These are phyloP conservation scores for Clavispora santaluciae DNA, from an alignment of 805 yeast species.

Conservation along the genomic window DNA sequence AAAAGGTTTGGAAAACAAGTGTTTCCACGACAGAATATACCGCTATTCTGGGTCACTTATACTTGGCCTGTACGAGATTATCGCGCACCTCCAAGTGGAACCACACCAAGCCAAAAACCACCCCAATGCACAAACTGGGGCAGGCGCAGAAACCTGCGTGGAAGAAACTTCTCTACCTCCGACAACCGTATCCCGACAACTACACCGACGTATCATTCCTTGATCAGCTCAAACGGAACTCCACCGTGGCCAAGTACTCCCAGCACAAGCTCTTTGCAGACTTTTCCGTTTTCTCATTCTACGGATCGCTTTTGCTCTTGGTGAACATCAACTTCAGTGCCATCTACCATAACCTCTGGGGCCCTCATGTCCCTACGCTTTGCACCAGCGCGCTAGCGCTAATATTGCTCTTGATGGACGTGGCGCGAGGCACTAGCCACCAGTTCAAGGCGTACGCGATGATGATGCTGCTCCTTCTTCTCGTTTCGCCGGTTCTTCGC, in stretches of 20 bases:
- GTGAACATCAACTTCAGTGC: slow-evolving; percentile 69
- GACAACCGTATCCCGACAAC: slow-evolving; percentile 87
- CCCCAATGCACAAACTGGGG: not conserved
- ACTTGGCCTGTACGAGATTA: not conserved
- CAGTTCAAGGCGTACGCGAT: slow-evolving; percentile 60
- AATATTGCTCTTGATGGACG: slow-evolving; percentile 24
- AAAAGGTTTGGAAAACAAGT: too few relatives aligned
- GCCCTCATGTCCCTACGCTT: slow-evolving; percentile 40
- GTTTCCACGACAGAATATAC: too few relatives aligned
- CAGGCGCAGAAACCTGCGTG: slow-evolving; percentile 32
- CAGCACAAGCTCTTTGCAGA: slow-evolving; percentile 64
- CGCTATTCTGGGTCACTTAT: too few relatives aligned
- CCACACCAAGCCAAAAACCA: not conserved
- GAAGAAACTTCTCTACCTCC: slow-evolving; percentile 81
- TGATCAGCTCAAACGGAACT: slow-evolving; percentile 72
- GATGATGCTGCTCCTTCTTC: slow-evolving; percentile 63
- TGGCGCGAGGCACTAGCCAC: not conserved
- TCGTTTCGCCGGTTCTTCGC: slow-evolving; percentile 84
- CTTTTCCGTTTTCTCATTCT: slow-evolving; percentile 62
- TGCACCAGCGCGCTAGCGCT: slow-evolving; percentile 23
- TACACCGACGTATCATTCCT: slow-evolving; percentile 79
- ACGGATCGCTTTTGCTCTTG: slow-evolving; percentile 57
- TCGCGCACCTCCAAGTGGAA: too few relatives aligned
- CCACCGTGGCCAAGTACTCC: slow-evolving; percentile 66
- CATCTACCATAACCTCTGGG: slow-evolving; percentile 46